A percentile compares a stretch with the other conserved stretches of the same genome.
Evolutionary conservation across 352 stramenopile genomes (phyloP).

Genomic region (Phytophthora pistaciae): DNA sequence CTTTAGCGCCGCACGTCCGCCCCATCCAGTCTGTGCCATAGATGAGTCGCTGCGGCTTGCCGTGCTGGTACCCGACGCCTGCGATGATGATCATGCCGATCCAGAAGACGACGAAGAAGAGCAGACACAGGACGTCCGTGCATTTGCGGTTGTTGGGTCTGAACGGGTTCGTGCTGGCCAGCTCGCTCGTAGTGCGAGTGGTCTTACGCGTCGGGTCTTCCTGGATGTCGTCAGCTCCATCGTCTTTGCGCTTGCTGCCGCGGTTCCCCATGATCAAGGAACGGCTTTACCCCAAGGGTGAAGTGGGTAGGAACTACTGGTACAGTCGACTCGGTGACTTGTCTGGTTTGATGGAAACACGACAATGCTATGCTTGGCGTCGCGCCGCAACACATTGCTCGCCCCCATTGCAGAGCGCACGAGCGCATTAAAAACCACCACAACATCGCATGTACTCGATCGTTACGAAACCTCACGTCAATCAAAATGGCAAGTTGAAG

Average conservation of each 20-base stretch:
- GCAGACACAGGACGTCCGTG: conserved; percentile 73
- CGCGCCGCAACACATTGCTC: background rate
- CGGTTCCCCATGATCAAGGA: conserved; percentile 34
- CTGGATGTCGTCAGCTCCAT: background rate
- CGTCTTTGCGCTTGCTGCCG: conserved; percentile 30
- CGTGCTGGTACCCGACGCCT: conserved; percentile 64
- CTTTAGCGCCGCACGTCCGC: conserved; percentile 65
- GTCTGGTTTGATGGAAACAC: conserved; percentile 18
- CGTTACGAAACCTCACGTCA: conserved; percentile 39
- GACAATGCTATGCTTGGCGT: conserved; percentile 21
- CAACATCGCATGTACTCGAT: conserved; percentile 22
- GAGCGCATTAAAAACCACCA: conserved; percentile 30
- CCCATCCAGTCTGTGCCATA: conserved; percentile 84
- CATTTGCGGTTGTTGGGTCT: conserved; percentile 79
- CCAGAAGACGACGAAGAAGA: conserved; percentile 70
- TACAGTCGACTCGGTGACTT: conserved; percentile 6
- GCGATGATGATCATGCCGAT: conserved; percentile 78
- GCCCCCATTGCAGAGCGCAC: background rate
- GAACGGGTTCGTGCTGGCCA: conserved; percentile 63
- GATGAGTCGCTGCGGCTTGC: conserved; percentile 77
- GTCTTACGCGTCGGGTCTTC: conserved; percentile 8
- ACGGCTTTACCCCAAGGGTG: background rate
- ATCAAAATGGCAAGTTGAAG: conserved; percentile 33
- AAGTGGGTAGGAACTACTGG: background rate
- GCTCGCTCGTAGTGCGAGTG: background rate